phyloP scores from a whole-genome alignment of 2,329 filamentous ascomycete genomes.

The Monosporascus sp. region DNA sequence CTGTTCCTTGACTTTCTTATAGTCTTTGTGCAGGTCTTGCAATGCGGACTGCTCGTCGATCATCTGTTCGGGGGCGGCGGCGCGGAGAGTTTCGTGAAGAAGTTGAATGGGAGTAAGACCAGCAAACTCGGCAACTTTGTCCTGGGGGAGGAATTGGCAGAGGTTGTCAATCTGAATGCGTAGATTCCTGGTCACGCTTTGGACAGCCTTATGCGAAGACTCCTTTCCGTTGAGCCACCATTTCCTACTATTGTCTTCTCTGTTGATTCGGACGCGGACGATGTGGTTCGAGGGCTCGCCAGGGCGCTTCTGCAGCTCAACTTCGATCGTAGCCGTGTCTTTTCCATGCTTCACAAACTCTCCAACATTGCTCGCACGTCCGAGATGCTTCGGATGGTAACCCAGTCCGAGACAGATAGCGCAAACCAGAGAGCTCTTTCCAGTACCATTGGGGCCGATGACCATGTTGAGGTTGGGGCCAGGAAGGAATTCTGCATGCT shows the following conservation, averaged over 20 bases:
- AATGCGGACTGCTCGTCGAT: conserved; percentile 70
- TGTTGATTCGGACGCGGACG: conserved; percentile 70
- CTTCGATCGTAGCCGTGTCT: conserved; percentile 74
- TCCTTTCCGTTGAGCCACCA: conserved; percentile 71
- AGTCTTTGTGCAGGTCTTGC: conserved; percentile 62
- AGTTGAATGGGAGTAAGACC: conserved; percentile 76
- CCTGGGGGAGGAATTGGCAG: conserved; percentile 94
- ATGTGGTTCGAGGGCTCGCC: conserved; percentile 61
- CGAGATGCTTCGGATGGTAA: conserved; percentile 75
- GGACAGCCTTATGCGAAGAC: conserved; percentile 57
- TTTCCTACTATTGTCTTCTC: conserved; percentile 74
- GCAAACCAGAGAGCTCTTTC: conserved; percentile 95
- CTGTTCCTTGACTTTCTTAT: conserved; percentile 58
- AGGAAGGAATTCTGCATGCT: conserved; percentile 81
- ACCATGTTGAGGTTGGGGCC: conserved; percentile 97
- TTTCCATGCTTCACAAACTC: conserved; percentile 93
- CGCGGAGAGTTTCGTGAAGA: conserved; percentile 79
- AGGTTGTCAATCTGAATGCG: conserved; percentile 96
- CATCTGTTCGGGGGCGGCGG: conserved; percentile 79
- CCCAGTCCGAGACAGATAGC: conserved; percentile 92
- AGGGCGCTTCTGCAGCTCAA: conserved; percentile 70
- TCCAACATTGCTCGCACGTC: conserved; percentile 75
- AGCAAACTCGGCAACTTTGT: conserved; percentile 92
- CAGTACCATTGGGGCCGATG: conserved; percentile 96
- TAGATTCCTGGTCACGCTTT: conserved; percentile 62